Evolutionary conservation across 2,329 filamentous ascomycete species (phyloP).

Genomic region (Hypoxylon sp.): DNA sequence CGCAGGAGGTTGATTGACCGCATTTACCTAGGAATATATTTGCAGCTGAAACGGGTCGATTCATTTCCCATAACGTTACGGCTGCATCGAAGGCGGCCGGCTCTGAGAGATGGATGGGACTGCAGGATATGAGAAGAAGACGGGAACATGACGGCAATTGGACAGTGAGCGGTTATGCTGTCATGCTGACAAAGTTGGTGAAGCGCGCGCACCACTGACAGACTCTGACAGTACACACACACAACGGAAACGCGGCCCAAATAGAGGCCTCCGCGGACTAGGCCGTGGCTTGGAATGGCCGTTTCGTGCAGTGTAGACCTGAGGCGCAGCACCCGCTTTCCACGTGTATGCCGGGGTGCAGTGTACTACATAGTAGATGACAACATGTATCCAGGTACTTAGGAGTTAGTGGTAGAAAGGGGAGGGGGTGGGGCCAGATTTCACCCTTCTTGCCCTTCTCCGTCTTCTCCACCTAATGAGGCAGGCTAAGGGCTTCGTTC

Average conservation of each 20-base stretch:
- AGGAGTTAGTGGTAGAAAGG: slow-evolving; percentile 12
- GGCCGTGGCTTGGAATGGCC: slow-evolving; percentile 36
- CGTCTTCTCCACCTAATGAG: slow-evolving; percentile 17
- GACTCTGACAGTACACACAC: slow-evolving; percentile 1
- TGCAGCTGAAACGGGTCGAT: slow-evolving; percentile 36
- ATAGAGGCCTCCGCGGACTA: slow-evolving; percentile 38
- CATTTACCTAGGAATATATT: slow-evolving; percentile 23
- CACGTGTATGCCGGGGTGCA: slow-evolving; percentile 36
- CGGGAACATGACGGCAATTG: slow-evolving; percentile 13
- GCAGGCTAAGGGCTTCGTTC: slow-evolving; percentile 20
- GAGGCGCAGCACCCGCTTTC: slow-evolving; percentile 37
- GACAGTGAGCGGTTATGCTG: slow-evolving; percentile 25
- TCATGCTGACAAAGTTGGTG: slow-evolving; percentile 34
- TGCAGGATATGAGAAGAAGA: slow-evolving; percentile 3
- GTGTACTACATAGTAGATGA: background rate
- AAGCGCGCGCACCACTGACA: slow-evolving; percentile 15
- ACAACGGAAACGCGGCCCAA: slow-evolving; percentile 17
- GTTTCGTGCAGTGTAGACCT: slow-evolving; percentile 26
- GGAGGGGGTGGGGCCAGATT: background rate
- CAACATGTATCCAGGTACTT: background rate
- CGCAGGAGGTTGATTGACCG: slow-evolving; percentile 32
- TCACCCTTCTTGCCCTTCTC: background rate
- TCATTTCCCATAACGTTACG: slow-evolving; percentile 35
- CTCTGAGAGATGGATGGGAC: slow-evolving; percentile 12
- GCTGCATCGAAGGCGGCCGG: slow-evolving; percentile 23